These are phyloP conservation scores for Tetrahymena borealis DNA, from an alignment of 73 alveolate genomes.

Conservation along the genomic window DNA sequence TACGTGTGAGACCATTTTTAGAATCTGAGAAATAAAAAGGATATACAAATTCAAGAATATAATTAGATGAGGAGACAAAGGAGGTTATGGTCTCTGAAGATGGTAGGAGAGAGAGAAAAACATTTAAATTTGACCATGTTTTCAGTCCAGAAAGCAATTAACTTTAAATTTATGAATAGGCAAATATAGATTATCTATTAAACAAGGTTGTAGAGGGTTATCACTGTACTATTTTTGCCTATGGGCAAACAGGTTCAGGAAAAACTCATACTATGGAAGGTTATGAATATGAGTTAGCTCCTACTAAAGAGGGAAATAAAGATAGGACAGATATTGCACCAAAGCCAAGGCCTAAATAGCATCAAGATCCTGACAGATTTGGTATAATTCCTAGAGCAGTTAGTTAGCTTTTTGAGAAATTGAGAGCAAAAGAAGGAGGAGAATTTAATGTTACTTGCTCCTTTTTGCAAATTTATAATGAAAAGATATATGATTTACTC, in stretches of 20 bases:
- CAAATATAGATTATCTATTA: conserved; percentile 65
- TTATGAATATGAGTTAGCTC: conserved; percentile 35
- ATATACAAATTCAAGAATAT: conserved; percentile 35
- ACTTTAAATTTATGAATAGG: conserved; percentile 55
- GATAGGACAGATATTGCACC: background rate
- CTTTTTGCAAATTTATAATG: conserved; percentile 79
- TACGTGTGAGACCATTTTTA: conserved; percentile 55
- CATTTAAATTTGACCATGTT: conserved; percentile 74
- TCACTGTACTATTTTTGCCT: conserved; percentile 89
- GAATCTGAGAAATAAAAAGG: conserved; percentile 42
- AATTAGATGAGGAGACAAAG: conserved; percentile 23
- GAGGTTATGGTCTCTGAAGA: conserved; percentile 47
- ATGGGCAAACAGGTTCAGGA: conserved; percentile 96
- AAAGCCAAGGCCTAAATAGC: background rate
- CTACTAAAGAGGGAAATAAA: background rate
- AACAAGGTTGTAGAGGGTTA: conserved; percentile 82
- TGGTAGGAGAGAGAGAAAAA: conserved; percentile 42
- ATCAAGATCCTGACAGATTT: background rate
- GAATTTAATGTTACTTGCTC: conserved; percentile 58
- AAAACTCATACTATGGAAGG: conserved; percentile 96
- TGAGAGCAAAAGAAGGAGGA: conserved; percentile 10
- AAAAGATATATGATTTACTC: conserved; percentile 75
- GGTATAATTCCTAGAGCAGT: conserved; percentile 38
- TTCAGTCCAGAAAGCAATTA: conserved; percentile 61
- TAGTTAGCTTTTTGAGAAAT: conserved; percentile 15